Conservation (phyloP, 2,329 filamentous ascomycete genomes). For the Mycocentrospora acerina region DNA sequence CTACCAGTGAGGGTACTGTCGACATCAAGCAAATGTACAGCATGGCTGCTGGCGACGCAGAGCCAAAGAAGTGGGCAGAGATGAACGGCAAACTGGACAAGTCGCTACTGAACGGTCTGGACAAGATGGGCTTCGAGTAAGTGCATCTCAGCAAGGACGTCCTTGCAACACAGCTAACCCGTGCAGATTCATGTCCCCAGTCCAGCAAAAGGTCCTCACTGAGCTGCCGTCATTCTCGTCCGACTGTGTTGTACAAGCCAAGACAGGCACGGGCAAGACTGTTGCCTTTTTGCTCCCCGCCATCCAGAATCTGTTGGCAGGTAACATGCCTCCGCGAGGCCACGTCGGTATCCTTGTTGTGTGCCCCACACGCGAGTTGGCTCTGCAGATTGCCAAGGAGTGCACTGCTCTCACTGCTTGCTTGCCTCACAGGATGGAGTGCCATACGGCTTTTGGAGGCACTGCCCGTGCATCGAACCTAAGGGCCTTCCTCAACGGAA, state of each 20-base stretch:
- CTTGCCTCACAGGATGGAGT: slow-evolving; percentile 43
- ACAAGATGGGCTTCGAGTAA: slow-evolving; percentile 44
- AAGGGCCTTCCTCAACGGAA: slow-evolving; percentile 36
- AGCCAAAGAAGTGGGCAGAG: slow-evolving; percentile 29
- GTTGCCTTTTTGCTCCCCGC: slow-evolving; percentile 52
- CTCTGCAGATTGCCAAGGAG: slow-evolving; percentile 53
- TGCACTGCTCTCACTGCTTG: slow-evolving; percentile 47
- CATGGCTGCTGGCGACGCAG: slow-evolving; percentile 21
- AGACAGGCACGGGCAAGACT: slow-evolving; percentile 55
- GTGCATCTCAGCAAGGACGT: slow-evolving; percentile 2
- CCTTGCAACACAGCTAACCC: slow-evolving; percentile 7
- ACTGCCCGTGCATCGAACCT: slow-evolving; percentile 36
- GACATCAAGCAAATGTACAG: slow-evolving; percentile 28
- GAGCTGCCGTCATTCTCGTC: slow-evolving; percentile 52
- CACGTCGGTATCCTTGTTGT: slow-evolving; percentile 51
- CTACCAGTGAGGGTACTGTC: slow-evolving; percentile 10
- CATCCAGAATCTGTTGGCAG: slow-evolving; percentile 47
- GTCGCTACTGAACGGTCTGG: slow-evolving; percentile 32
- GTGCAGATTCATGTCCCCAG: slow-evolving; percentile 52
- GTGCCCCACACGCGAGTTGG: slow-evolving; percentile 53
- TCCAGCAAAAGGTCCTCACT: slow-evolving; percentile 56
- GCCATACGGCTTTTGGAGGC: slow-evolving; percentile 49
- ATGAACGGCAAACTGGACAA: slow-evolving; percentile 28
- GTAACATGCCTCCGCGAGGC: slow-evolving; percentile 33
- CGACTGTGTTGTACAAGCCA: slow-evolving; percentile 57